Evolutionary conservation across 345 rosid genomes (phyloP), one percentile per base, ranked within the genome.

Genomic region (Hypericum androsaemum): DNA sequence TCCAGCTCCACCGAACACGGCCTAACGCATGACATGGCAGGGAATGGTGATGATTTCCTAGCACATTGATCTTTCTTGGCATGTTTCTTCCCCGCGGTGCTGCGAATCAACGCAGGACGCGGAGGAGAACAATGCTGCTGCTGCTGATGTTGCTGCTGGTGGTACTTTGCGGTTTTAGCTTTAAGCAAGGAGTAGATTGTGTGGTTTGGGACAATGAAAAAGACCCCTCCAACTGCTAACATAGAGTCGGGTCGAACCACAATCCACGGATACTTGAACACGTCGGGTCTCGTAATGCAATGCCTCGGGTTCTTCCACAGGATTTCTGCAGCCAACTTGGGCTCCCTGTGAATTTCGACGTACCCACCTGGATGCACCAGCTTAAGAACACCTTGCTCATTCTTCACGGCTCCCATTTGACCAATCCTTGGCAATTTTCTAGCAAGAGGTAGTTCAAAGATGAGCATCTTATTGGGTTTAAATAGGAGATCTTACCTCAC

Each of bases 211-310:
- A 77, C 79, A 49, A 80, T 53, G 63, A 61, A 67, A 51, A 70
- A 73, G 5, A 68, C 83, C 59, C 68, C 63, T 43, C 79, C 81
- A 0, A 50, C 47, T 13, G 42, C 41, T 37, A 77, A 41, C 6
- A 71, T 4, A 0, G 83, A 63, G 39, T 73, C 71, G 5, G 79
- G 72, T 41, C 52, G 73, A 54, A 75, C 79, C 46, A 80, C 77
- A 10, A 71, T 35, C 74, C 79, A 72, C 0, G 86, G 86, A 53
- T 70, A 68, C 65, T 72, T 43, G 12, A 80, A 80, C 38, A 77
- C 60, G 0, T 71, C 77, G 0, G 79, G 79, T 35, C 77, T 49
- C 0, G 83, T 71, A 7, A 80, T 48, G 3, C 75, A 68, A 67
- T 80, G 83, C 74, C 79, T 70, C 0, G 77, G 78, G 41, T 75